Evolutionary conservation across 306 rosid genomes (phyloP).

Genomic region (Quercus parvula): DNA sequence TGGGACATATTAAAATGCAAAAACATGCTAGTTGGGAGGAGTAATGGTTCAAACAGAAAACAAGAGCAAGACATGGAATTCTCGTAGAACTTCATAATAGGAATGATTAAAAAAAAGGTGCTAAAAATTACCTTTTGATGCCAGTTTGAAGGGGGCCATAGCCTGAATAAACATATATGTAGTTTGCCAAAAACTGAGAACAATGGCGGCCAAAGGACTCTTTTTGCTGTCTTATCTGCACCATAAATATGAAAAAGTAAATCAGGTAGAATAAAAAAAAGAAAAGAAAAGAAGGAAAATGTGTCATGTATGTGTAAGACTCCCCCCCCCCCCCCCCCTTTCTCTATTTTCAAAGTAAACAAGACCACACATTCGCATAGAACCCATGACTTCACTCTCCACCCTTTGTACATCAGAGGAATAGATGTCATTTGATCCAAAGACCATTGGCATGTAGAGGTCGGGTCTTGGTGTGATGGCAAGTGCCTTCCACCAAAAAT

Average conservation of each 20-base stretch:
- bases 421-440: neutral
- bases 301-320: no score
- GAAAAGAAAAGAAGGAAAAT: neutral
- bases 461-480: no score
- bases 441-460: neutral
- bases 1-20: neutral
- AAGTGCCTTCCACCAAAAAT: no score
- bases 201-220: slow-evolving; percentile 60
- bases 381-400: no score
- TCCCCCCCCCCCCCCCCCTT: no score
- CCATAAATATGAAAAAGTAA: slow-evolving; percentile 26
- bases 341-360: no score
- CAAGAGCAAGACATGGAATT: neutral
- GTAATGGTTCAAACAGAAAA: neutral
- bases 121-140: slow-evolving; percentile 58
- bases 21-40: neutral
- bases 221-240: slow-evolving; percentile 80
- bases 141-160: slow-evolving; percentile 69
- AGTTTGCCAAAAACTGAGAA: slow-evolving; percentile 67
- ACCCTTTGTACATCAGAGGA: neutral
- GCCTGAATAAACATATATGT: slow-evolving; percentile 77
- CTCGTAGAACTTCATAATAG: neutral
- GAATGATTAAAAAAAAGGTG: neutral
- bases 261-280: slow-evolving; percentile 1
- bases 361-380: no score